Percentiles rank a stretch among this genome's conserved stretches.
These are phyloP conservation scores for Angomonas desouzai DNA, from an alignment of 208 protist species.

Conservation along the genomic window DNA sequence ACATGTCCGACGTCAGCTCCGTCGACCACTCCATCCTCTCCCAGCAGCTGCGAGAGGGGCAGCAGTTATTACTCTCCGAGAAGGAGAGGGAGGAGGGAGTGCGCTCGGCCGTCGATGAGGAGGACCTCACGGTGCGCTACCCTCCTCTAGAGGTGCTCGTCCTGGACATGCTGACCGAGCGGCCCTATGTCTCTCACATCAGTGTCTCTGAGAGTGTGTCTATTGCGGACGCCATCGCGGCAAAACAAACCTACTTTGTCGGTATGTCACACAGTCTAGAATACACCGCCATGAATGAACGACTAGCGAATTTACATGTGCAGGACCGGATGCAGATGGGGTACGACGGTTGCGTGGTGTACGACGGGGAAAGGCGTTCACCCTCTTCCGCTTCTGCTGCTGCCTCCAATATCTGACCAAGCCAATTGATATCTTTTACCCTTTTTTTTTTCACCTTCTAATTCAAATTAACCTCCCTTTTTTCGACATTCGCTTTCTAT, in stretches of 20 bases:
- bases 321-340: conserved; percentile 33
- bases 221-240: conserved; percentile 25
- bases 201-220: conserved; percentile 28
- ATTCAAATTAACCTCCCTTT: neutral
- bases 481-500: neutral
- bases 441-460: neutral
- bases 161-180: conserved; percentile 45
- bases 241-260: conserved; percentile 47
- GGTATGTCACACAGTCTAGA: conserved; percentile 52
- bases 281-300: conserved; percentile 26
- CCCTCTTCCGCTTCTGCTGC: conserved; percentile 6
- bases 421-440: neutral
- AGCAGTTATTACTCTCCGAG: conserved; percentile 11
- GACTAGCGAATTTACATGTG: conserved; percentile 22
- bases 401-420: conserved; percentile 3
- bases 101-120: neutral
- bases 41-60: conserved; percentile 21
- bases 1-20: conserved; percentile 52
- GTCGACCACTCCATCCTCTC: conserved; percentile 23
- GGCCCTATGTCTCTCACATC: conserved; percentile 43
- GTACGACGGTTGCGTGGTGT: conserved; percentile 53
- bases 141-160: conserved; percentile 30
- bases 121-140: neutral
- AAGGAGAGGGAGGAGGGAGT: neutral
- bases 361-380: conserved; percentile 10